Percentiles rank a stretch among this genome's conserved stretches.
Conservation (phyloP, 352 stramenopile species). For the Pythium phragmiticola region DNA sequence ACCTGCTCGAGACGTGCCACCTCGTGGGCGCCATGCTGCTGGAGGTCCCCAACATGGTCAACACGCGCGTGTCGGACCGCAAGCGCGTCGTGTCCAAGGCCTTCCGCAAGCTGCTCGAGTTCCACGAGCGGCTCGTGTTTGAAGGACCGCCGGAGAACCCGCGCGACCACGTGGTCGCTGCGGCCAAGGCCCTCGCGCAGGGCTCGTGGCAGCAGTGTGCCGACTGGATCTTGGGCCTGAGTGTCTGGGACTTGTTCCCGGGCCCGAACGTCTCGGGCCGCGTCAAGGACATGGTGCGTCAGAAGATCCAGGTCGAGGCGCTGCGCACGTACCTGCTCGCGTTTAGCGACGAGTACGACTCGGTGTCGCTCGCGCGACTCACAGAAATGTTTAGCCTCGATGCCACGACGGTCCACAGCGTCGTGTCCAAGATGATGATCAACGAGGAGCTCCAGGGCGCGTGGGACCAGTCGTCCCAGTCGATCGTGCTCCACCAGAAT, state of each 20-base stretch:
- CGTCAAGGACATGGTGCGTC: constrained; percentile 90
- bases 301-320: constrained; percentile 96
- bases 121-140: constrained; percentile 93
- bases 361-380: constrained; percentile 91
- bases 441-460: constrained; percentile 96
- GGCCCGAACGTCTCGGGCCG: constrained; percentile 75
- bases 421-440: constrained; percentile 99
- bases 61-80: constrained; percentile 71
- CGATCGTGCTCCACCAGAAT: constrained; percentile 94
- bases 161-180: constrained; percentile 96
- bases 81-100: constrained; percentile 93
- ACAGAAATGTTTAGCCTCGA: constrained; percentile 98
- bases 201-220: constrained; percentile 95
- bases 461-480: constrained; percentile 98
- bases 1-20: constrained; percentile 97
- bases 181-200: constrained; percentile 92
- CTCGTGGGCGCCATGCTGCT: constrained; percentile 98
- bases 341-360: constrained; percentile 96
- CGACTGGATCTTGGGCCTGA: constrained; percentile 84
- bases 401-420: constrained; percentile 94
- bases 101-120: constrained; percentile 93
- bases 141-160: constrained; percentile 97
- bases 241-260: constrained; percentile 96
- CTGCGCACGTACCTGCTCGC: constrained; percentile 96
- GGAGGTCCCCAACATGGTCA: constrained; percentile 98